Percentiles rank a stretch among this genome's conserved stretches.
phyloP scores from a whole-genome alignment of 768 basidiomycete species.

The Pulveroboletus ravenelii region DNA sequence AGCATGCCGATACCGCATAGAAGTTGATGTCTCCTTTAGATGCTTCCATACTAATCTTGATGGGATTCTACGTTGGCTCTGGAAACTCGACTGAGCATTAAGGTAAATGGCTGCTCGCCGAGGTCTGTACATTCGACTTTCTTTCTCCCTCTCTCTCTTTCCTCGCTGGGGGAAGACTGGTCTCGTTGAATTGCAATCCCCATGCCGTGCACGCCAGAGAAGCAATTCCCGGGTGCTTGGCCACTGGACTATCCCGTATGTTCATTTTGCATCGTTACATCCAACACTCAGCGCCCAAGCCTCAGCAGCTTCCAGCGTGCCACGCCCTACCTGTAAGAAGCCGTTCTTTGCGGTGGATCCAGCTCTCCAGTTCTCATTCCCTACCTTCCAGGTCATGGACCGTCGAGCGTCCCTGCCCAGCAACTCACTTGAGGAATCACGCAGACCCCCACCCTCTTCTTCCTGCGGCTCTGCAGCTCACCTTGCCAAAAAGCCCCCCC shows the following conservation, averaged over 20 bases:
- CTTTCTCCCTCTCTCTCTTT: not conserved
- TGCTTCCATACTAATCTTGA: constrained; percentile 23
- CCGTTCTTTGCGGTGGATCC: not conserved
- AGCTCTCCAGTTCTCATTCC: not conserved
- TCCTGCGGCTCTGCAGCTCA: constrained; percentile 9
- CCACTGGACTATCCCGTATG: constrained; percentile 17
- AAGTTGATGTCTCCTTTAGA: constrained; percentile 17
- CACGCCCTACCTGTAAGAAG: not conserved
- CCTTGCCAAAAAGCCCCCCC: constrained; percentile 12
- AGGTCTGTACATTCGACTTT: constrained; percentile 15
- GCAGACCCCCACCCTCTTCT: not conserved
- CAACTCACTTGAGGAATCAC: constrained; percentile 15
- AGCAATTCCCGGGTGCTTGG: constrained; percentile 22
- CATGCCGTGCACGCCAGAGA: constrained; percentile 19
- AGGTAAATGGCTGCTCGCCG: constrained; percentile 1
- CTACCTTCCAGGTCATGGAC: constrained; percentile 16
- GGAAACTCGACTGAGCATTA: constrained; percentile 16
- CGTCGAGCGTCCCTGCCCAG: not conserved
- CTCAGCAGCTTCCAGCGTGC: not conserved
- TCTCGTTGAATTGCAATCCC: constrained; percentile 14
- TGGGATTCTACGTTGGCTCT: constrained; percentile 11
- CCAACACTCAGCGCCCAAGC: not conserved
- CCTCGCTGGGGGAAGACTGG: not conserved
- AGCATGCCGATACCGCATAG: constrained; percentile 31
- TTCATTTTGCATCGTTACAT: not conserved